Evolutionary conservation across 169 alveolate genomes (phyloP), one percentile per base, ranked within the genome.

Genomic region (Eimeria tenella): DNA sequence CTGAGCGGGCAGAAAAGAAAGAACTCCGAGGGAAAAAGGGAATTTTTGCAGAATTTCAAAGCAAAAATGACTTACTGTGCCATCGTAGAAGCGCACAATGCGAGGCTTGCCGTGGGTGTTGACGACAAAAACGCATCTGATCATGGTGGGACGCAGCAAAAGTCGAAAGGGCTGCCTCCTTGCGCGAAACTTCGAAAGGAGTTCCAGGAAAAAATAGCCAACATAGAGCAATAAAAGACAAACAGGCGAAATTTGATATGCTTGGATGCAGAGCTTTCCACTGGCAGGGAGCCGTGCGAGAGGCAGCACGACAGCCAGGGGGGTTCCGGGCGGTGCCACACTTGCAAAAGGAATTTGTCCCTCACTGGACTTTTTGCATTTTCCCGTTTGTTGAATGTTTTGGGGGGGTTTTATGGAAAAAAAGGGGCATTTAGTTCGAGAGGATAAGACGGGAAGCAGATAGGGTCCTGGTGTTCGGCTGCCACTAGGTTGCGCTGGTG

Each of bases 41-140:
- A 15, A 5, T 0, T 31, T n/a, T 31, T 31, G 42, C 42, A 31
- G 42, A 31, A 31, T 31, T 31, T 31, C 42, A 63, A 5, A n/a
- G 15, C 49, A 21, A 68, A 68, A 6, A 52, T 52, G 79, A 58
- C 97, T 94, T 63, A 71, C 93, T 50, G 96, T 95, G 56, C 96
- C 98, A 42, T 95, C 97, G 91, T 97, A 98, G 95, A 97, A 97
- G 49, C 98, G 96, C 81, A 95, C 94, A n/a, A 98, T 95, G 70
- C 99, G 62, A 9, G 98, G 97, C 77, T 96, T 97, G 63, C 99
- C 99, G 82, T 94, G 94, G 55, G 93, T 96, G 94, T 97, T 97
- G 75, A 97, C 95, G 87, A 97, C 96, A 52, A 97, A 60, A 55
- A 97, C 96, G 25, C 96, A 97, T 79, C 95, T 96, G 15, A 97